A percentile compares a stretch with the other conserved stretches of the same genome.
phyloP scores from a whole-genome alignment of 352 stramenopile genomes.

The Salisapilia sapeloensis region DNA sequence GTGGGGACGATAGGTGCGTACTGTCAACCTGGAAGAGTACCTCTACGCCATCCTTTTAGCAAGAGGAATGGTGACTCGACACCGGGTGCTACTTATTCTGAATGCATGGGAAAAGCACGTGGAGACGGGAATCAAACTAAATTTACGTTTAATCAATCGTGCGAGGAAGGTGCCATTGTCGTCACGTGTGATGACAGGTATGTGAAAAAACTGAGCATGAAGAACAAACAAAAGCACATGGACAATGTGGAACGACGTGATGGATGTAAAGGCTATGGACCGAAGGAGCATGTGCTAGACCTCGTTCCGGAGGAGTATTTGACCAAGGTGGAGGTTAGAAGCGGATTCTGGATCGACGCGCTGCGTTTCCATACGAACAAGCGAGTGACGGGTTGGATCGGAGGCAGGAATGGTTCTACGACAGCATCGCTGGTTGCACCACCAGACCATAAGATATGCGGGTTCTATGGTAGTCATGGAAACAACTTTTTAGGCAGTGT shows the following conservation, averaged over 20 bases:
- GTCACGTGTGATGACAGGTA: constrained; percentile 17
- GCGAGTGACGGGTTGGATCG: constrained; percentile 28
- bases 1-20: constrained; percentile 27
- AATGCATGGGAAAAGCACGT: constrained; percentile 3
- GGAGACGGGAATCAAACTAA: constrained; percentile 8
- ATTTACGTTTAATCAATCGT: too few relatives aligned
- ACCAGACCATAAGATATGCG: constrained; percentile 11
- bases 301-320: constrained; percentile 18
- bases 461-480: constrained; percentile 16
- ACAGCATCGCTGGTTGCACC: constrained; percentile 11
- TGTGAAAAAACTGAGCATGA: constrained; percentile 13
- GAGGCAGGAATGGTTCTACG: constrained; percentile 11
- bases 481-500: constrained; percentile 16
- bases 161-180: constrained; percentile 9
- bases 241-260: constrained; percentile 1
- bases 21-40: constrained; percentile 7
- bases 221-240: constrained; percentile 9
- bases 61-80: not conserved
- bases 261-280: too few relatives aligned
- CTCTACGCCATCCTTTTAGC: not conserved
- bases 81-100: too few relatives aligned
- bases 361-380: constrained; percentile 24
- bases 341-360: constrained; percentile 32
- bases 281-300: constrained; percentile 28
- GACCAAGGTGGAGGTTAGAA: constrained; percentile 17